Conservation (phyloP, 257 asterid species). For the Nicotiana sylvestris region DNA sequence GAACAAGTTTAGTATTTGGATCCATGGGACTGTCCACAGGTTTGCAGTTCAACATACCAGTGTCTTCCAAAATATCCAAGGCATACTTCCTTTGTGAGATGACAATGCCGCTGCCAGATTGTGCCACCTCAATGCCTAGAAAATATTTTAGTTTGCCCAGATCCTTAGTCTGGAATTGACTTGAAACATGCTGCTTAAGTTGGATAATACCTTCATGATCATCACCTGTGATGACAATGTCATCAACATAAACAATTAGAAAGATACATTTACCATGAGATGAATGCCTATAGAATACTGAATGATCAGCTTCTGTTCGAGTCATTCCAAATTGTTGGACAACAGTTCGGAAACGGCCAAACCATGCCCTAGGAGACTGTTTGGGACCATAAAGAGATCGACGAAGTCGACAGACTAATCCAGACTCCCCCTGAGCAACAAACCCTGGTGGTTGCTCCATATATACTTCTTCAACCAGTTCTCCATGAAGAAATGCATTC, state of each 20-base stretch:
- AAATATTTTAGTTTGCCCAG: background rate
- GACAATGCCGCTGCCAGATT: background rate
- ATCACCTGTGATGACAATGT: background rate
- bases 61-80: background rate
- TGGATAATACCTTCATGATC: background rate
- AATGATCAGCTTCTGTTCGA: background rate
- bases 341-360: background rate
- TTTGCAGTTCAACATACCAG: background rate
- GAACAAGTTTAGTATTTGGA: background rate
- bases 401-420: background rate
- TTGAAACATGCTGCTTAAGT: background rate
- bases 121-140: background rate
- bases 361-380: background rate
- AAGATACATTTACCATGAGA: background rate
- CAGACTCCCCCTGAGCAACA: constrained; percentile 5
- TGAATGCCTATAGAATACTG: background rate
- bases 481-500: no score
- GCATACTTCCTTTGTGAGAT: background rate
- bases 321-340: background rate
- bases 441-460: background rate
- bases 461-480: no score
- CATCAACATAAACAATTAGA: constrained; percentile 1
- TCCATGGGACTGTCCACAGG: background rate
- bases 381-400: background rate
- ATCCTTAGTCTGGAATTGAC: background rate